Conservation (phyloP, 1,284 basidiomycete genomes). For the Ceratobasidium sp. region DNA sequence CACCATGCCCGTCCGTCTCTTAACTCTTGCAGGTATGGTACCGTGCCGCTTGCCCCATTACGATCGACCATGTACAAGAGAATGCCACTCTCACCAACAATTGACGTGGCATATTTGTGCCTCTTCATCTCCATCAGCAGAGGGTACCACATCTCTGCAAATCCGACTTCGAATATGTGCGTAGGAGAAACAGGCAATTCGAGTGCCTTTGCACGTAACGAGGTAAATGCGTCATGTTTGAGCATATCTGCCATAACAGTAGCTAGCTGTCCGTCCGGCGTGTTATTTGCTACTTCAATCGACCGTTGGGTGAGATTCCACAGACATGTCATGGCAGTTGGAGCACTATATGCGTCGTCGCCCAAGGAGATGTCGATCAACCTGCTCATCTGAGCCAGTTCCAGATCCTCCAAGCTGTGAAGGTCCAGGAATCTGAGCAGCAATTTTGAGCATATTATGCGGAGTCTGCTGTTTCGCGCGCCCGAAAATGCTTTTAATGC, state of each 20-base stretch:
- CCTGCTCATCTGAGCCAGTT: neutral
- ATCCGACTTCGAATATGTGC: neutral
- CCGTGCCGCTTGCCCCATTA: too few relatives aligned
- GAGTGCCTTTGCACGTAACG: neutral
- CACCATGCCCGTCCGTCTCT: neutral
- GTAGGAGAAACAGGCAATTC: neutral
- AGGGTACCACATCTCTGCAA: conserved; percentile 7
- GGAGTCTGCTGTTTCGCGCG: too few relatives aligned
- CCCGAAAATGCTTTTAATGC: too few relatives aligned
- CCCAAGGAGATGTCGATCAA: neutral
- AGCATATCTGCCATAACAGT: neutral
- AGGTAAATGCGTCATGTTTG: neutral
- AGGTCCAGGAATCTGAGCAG: too few relatives aligned
- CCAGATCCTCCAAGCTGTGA: too few relatives aligned
- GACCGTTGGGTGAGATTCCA: neutral
- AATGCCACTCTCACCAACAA: neutral
- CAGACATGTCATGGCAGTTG: neutral
- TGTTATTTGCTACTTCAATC: neutral
- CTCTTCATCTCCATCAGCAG: neutral
- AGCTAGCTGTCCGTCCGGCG: neutral
- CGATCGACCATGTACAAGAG: too few relatives aligned
- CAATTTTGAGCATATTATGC: too few relatives aligned
- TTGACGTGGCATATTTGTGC: neutral
- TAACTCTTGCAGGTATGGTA: neutral
- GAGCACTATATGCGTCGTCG: neutral